Percentiles rank a stretch among this genome's conserved stretches.
These are phyloP conservation scores for Fusarium sulawesiense DNA, from an alignment of 2,329 filamentous ascomycete genomes.

Conservation along the genomic window DNA sequence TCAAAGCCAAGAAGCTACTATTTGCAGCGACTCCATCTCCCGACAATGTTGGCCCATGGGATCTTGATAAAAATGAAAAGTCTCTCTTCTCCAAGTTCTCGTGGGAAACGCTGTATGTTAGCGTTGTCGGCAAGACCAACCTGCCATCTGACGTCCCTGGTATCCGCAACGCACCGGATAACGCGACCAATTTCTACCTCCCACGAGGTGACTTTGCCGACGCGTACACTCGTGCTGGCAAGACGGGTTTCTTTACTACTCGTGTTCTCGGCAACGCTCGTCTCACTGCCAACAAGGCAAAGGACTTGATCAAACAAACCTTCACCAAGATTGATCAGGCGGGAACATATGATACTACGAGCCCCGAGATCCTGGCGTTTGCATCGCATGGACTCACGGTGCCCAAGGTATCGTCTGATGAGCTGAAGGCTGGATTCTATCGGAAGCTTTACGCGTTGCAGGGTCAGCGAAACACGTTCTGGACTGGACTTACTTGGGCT, in stretches of 20 bases:
- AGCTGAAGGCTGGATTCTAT: constrained; percentile 51
- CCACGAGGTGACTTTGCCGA: constrained; percentile 19
- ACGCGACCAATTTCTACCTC: constrained; percentile 13
- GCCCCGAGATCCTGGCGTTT: constrained; percentile 31
- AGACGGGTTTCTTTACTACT: constrained; percentile 10
- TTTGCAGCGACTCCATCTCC: constrained; percentile 45
- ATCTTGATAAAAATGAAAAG: constrained; percentile 42
- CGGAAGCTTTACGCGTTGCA: constrained; percentile 50
- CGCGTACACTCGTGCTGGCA: neutral
- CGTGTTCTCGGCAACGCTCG: constrained; percentile 14
- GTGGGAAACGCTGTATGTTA: constrained; percentile 38
- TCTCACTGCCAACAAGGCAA: constrained; percentile 3
- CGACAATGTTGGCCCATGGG: constrained; percentile 41
- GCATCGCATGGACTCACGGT: constrained; percentile 36
- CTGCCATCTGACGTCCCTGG: constrained; percentile 6
- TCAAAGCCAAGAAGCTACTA: constrained; percentile 45
- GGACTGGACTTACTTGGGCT: constrained; percentile 46
- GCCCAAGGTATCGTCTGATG: constrained; percentile 42
- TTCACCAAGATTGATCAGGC: constrained; percentile 11
- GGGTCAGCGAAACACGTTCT: constrained; percentile 52
- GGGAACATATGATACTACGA: constrained; percentile 9
- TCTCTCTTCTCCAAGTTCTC: constrained; percentile 45
- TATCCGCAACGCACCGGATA: constrained; percentile 24
- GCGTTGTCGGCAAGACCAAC: constrained; percentile 37
- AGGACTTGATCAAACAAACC: constrained; percentile 1